A percentile compares a stretch with the other conserved stretches of the same genome.
phyloP scores from a whole-genome alignment of 306 rosid genomes.

The Glycyrrhiza uralensis region DNA sequence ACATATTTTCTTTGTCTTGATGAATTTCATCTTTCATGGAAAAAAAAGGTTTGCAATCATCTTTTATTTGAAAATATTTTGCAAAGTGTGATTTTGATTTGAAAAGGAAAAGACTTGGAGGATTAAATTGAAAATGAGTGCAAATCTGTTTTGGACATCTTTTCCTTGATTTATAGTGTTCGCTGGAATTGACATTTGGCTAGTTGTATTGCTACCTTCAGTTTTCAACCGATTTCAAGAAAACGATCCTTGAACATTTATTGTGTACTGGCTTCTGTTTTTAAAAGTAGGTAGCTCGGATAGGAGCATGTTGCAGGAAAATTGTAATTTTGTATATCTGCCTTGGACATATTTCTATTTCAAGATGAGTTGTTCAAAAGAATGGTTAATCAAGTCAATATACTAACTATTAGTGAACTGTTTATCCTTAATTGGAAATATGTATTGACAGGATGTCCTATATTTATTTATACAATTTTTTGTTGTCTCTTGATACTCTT shows the following conservation, averaged over 20 bases:
- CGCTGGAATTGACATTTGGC: neutral
- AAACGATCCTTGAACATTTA: neutral
- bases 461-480: neutral
- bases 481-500: neutral
- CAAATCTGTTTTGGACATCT: neutral
- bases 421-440: neutral
- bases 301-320: neutral
- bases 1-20: neutral
- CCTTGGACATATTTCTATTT: neutral
- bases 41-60: neutral
- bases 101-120: neutral
- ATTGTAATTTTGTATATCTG: neutral
- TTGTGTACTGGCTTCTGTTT: neutral
- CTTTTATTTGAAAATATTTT: neutral
- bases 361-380: neutral
- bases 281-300: neutral
- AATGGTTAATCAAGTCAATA: neutral
- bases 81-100: neutral
- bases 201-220: neutral
- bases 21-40: neutral
- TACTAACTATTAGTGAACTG: neutral
- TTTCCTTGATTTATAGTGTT: constrained; percentile 1
- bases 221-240: neutral
- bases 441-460: neutral
- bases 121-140: neutral